Evolutionary conservation across 371 early-diverging fungal genomes (phyloP).

Genomic region (Mortierella sp.): DNA sequence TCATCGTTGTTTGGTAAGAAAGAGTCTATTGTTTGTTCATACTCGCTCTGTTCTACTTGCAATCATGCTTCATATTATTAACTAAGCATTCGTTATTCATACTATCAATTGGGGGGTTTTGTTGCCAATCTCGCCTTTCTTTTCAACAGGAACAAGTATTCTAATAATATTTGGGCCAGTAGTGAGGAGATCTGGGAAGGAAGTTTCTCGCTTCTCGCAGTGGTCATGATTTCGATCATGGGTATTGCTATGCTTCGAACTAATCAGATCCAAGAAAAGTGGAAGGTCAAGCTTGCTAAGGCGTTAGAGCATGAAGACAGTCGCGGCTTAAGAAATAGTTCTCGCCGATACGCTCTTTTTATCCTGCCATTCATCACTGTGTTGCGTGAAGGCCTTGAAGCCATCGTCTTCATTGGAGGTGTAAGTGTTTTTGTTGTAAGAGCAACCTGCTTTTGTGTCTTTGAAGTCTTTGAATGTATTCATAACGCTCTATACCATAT

Average conservation of each 20-base stretch:
- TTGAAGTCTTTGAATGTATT: background rate
- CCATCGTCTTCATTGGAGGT: slow-evolving; percentile 86
- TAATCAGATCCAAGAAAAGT: slow-evolving; percentile 76
- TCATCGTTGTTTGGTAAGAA: slow-evolving; percentile 6
- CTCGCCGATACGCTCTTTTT: slow-evolving; percentile 65
- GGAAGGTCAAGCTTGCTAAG: slow-evolving; percentile 71
- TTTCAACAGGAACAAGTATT: slow-evolving; percentile 52
- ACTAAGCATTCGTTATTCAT: background rate
- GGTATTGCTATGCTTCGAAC: slow-evolving; percentile 80
- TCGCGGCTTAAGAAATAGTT: slow-evolving; percentile 57
- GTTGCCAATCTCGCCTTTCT: background rate
- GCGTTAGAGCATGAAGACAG: slow-evolving; percentile 60
- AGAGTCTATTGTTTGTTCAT: background rate
- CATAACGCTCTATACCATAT: background rate
- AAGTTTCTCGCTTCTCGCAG: slow-evolving; percentile 69
- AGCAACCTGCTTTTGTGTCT: background rate
- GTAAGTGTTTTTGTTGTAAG: slow-evolving; percentile 58
- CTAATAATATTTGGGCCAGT: slow-evolving; percentile 76
- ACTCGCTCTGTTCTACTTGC: background rate
- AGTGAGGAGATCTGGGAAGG: slow-evolving; percentile 84
- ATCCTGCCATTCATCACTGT: slow-evolving; percentile 84
- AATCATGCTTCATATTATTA: background rate
- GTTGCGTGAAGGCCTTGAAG: slow-evolving; percentile 86
- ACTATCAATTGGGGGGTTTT: too few species aligned
- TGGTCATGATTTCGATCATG: slow-evolving; percentile 78